Evolutionary conservation across 768 basidiomycete genomes (phyloP), one percentile per base, ranked within the genome.

Genomic region (Mycena capillaripes): DNA sequence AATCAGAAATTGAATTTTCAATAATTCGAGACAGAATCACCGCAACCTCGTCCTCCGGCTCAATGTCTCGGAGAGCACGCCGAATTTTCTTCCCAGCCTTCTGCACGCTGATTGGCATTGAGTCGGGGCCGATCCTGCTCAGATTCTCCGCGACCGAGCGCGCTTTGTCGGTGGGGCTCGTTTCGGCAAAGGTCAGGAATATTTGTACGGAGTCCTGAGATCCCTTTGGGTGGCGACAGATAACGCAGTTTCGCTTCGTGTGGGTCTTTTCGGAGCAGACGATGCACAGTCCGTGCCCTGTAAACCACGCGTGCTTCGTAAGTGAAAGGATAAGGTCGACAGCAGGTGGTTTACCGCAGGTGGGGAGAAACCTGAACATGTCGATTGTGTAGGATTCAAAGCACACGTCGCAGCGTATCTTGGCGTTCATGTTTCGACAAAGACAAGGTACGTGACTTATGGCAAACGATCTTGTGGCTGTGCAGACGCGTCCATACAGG

Each of bases 11-110:
- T 12, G 16, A 29, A 12, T 21, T 36, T 34, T 8, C 53, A 2
- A 27, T 38, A n/a, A 17, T 40, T 12, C 9, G 34, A 55, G 17
- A n/a, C n/a, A n/a, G n/a, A 71, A 67, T 30, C 63, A 75, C 74
- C 19, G 64, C 67, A 17, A 75, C 63, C 12, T 38, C 56, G n/a
- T 75, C 66, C n/a, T n/a, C 66, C 2, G 63, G 27, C n/a, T 59
- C 57, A 10, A 71, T n/a, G 25, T 69, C 57, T 34, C 55, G 21
- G 27, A 69, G 17, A 21, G 44, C 74, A n/a, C 59, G 56, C 0
- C 74, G 70, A 4, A 75, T 71, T 55, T 75, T 75, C 52, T 34
- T 25, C 17, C 74, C 74, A 10, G 74, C 74, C 58, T 75, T 75
- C 58, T 72, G 67, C 8, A 75, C 65, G 55, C 74, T 75, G 6